These are phyloP conservation scores for Thymus mandschuricus DNA, from an alignment of 257 asterid genomes.

Conservation along the genomic window DNA sequence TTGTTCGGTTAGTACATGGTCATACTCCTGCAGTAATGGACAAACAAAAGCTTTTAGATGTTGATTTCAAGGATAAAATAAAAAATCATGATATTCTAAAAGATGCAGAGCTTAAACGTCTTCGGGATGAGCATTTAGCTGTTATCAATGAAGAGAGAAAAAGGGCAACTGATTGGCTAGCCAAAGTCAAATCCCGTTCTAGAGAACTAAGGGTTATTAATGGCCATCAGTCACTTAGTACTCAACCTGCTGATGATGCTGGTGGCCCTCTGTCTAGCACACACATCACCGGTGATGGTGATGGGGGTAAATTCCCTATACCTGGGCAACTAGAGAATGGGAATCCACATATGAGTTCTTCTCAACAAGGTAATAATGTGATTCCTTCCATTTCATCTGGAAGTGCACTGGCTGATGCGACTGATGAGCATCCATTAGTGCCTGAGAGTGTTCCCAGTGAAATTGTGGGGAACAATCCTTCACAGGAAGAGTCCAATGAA, in stretches of 20 bases:
- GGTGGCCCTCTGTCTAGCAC: conserved; percentile 32
- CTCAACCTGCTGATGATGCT: conserved; percentile 40
- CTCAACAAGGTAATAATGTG: conserved; percentile 20
- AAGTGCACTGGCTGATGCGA: conserved; percentile 33
- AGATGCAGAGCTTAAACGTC: conserved; percentile 46
- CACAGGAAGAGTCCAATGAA: conserved; percentile 26
- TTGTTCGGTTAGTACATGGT: conserved; percentile 51
- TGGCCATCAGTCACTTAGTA: conserved; percentile 38
- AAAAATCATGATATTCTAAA: conserved; percentile 45
- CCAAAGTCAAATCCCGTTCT: conserved; percentile 37
- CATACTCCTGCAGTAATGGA: conserved; percentile 41
- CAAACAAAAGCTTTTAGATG: conserved; percentile 49
- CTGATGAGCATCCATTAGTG: conserved; percentile 29
- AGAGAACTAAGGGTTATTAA: conserved; percentile 27
- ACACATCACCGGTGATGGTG: conserved; percentile 1
- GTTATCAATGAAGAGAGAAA: conserved; percentile 47
- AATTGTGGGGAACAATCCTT: conserved; percentile 29
- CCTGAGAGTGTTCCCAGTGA: conserved; percentile 26
- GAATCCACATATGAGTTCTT: conserved; percentile 25
- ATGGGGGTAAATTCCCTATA: conserved; percentile 20
- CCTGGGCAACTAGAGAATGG: conserved; percentile 32
- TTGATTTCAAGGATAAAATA: conserved; percentile 46
- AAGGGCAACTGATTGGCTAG: conserved; percentile 47
- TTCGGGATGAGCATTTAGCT: conserved; percentile 52
- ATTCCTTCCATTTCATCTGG: conserved; percentile 25